Evolutionary conservation across 148 eudicot species (phyloP).

Genomic region (Rhododendron simsii): DNA sequence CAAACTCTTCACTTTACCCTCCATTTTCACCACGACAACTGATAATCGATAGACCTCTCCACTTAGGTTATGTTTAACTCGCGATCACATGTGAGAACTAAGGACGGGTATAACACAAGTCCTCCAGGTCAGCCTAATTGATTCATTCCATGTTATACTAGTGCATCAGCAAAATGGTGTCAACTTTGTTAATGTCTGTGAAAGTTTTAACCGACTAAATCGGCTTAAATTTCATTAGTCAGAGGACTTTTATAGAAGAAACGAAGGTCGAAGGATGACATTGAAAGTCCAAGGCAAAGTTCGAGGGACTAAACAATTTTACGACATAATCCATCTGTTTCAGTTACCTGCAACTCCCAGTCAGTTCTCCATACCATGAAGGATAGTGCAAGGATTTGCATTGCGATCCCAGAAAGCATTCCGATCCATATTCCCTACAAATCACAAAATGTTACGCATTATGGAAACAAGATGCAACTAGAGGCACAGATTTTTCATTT

Average conservation of each 20-base stretch:
- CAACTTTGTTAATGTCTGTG: background rate
- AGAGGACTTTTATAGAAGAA: background rate
- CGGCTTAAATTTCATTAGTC: background rate
- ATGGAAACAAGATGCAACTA: background rate
- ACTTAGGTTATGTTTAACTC: no score
- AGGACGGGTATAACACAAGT: background rate
- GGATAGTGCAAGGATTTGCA: constrained; percentile 44
- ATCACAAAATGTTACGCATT: constrained; percentile 15
- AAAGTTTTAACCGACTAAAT: background rate
- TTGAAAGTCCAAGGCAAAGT: background rate
- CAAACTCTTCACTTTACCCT: no score
- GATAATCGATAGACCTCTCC: no score
- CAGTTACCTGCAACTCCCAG: constrained; percentile 73
- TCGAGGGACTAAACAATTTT: background rate
- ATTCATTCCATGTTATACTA: background rate
- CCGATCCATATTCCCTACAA: constrained; percentile 66
- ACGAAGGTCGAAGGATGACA: background rate
- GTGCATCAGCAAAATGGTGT: background rate
- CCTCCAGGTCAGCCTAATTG: constrained; percentile 16
- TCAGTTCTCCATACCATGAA: constrained; percentile 60
- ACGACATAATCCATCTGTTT: background rate
- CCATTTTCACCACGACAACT: no score
- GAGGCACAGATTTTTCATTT: background rate
- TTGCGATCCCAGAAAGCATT: constrained; percentile 50
- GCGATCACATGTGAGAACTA: no score